phyloP scores from a whole-genome alignment of 2,329 filamentous ascomycete genomes.

The Zymoseptoria crescenta region DNA sequence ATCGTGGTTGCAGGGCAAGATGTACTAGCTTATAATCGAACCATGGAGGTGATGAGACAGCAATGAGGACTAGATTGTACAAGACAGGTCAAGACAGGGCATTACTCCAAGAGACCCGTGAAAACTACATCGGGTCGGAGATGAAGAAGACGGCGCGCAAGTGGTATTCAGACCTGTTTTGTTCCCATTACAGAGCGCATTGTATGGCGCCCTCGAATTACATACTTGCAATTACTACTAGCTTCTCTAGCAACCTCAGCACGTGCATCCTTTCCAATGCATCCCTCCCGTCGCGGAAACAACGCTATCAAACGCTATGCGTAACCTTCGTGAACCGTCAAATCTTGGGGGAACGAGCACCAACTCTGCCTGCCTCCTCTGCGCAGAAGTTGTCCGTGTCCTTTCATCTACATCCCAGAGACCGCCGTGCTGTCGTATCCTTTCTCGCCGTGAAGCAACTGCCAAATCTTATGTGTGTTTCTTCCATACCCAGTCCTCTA shows the following conservation, averaged over 20 bases:
- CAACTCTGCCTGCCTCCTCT: neutral
- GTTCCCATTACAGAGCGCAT: neutral
- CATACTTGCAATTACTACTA: neutral
- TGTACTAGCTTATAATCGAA: no score
- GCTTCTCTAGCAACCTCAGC: neutral
- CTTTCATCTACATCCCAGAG: neutral
- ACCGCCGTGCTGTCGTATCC: neutral
- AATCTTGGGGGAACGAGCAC: neutral
- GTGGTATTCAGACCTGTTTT: neutral
- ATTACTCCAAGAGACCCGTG: no score
- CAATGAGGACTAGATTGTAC: no score
- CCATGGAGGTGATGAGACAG: no score
- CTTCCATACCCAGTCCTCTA: conserved; percentile 28
- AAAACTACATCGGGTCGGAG: no score
- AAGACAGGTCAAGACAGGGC: no score
- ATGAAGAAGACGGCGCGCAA: neutral
- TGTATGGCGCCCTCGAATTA: neutral
- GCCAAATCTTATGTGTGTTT: neutral
- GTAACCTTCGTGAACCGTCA: conserved; percentile 2
- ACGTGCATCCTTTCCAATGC: neutral
- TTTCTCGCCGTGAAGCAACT: neutral
- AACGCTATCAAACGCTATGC: neutral
- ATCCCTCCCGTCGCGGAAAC: neutral
- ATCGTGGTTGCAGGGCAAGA: no score
- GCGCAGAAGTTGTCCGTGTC: neutral